Base-by-base conservation (phyloP, 2,329 filamentous ascomycete species). In the Peltaster fructicola region DNA sequence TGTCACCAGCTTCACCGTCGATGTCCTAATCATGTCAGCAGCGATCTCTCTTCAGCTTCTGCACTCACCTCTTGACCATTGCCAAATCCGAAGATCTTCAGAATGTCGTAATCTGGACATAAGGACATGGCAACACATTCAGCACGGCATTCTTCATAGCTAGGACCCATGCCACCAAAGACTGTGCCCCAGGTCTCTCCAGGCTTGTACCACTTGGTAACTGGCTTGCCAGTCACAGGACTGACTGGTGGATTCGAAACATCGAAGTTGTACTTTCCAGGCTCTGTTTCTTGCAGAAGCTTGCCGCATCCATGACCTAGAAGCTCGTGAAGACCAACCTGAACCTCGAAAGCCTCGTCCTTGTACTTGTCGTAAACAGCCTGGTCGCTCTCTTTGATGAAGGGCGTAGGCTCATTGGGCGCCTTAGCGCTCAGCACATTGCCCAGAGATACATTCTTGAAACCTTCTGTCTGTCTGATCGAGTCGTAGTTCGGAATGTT, bases 121-220 rank as follows among this genome's bases (percentile, higher is more conserved):
- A 95, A 61, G 20, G 72, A 73, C 82, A 93, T 92, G 25, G 84
- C 85, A 7, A 93, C 84, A 41, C 82, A 77, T 50, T 95, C 85
- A 4, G 85, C 85, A 27, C 85, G 73, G 50, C 85, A 95, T 52
- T 95, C 85, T 53, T 95, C 85, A 44, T 92, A 93, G 9, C 74
- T 79, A 3, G 76, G 80, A 17, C 84, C 81, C 35, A 90, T 69
- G 32, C 77, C 69, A 14, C 84, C 82, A 44, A 95, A 95, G 0
- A 92, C 80, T 4, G 74, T 81, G 28, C 80, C 78, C 84, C 84
- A 95, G 0, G 85, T 95, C 52, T 93, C 80, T 3, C 82, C 82
- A 3, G 81, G 81, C 53, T 88, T 91, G 59, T 95, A 95, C 73
- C 77, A 93, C 1, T 75, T 80, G 2, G 66, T 68, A 23, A 93